These are phyloP conservation scores for Mortierella sp. DNA, from an alignment of 371 early-diverging fungal species.

Conservation along the genomic window DNA sequence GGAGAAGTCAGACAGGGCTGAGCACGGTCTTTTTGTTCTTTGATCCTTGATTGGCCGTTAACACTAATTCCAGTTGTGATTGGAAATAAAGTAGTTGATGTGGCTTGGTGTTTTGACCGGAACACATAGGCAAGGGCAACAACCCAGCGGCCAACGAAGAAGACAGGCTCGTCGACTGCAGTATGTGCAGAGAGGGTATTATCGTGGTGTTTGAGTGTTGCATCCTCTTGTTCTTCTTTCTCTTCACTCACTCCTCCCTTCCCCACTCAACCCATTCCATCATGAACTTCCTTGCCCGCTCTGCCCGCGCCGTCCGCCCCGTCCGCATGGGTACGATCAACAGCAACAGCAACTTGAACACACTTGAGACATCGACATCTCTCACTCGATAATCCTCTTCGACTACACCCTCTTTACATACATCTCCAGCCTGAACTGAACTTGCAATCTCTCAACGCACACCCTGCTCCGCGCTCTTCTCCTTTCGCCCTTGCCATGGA, in stretches of 20 bases:
- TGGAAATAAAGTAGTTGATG: not conserved
- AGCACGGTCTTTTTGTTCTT: not conserved
- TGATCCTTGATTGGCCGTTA: not conserved
- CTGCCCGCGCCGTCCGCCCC: constrained; percentile 56
- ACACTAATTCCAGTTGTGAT: not conserved
- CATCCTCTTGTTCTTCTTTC: not conserved
- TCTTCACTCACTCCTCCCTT: constrained; percentile 9
- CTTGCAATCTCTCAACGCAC: not conserved
- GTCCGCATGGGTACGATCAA: constrained; percentile 52
- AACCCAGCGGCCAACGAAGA: not conserved
- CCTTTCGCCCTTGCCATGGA: not conserved
- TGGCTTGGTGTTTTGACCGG: constrained; percentile 16
- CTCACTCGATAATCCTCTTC: not conserved
- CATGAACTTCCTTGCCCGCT: constrained; percentile 57
- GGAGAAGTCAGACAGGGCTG: not conserved
- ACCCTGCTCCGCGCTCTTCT: not conserved
- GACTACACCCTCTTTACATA: not conserved
- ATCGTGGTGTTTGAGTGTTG: not conserved
- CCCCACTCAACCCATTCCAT: constrained; percentile 31
- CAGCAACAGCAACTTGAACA: not conserved
- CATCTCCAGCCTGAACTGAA: not conserved
- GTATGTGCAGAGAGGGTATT: not conserved
- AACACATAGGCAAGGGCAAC: constrained; percentile 1
- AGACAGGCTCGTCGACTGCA: not conserved
- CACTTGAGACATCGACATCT: not conserved